Base-by-base conservation (phyloP, 495 filamentous ascomycete species). In the Annulohypoxylon stygium region DNA sequence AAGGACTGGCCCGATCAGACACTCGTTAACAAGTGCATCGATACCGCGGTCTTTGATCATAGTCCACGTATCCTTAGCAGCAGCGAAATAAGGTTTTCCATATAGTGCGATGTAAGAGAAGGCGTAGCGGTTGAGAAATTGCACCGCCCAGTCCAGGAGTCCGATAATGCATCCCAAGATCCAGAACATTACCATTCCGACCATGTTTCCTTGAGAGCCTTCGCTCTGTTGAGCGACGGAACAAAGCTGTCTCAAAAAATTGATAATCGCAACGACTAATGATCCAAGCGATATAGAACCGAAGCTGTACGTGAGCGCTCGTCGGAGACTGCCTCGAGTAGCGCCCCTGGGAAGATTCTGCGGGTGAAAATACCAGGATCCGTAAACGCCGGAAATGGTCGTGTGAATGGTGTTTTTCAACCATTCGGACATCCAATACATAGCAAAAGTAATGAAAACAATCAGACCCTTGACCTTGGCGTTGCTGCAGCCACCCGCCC, bases 91-190 rank as follows among this genome's bases (percentile, higher is more conserved):
- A 0, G 91, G 80, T 75, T 96, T 95, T 25, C 95, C 95, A 76
- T 97, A 97, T 1, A 97, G 84, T 0, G 95, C 94, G 75, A 98
- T 97, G 79, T 97, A 91, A 18, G 90, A 93, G 81, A 97, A 97
- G 0, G 93, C 94, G 73, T 97, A 98, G 74, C 93, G 81, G 74
- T 92, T 92, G 75, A 93, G 81, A 79, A 90, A 93, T 64, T 93
- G 87, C 4, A 95, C 90, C 0, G 91, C 90, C 93, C 95, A 97
- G 70, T 97, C 90, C 1, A 97, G 84, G 60, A 97, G 73, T 10
- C 87, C 84, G 63, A 97, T 92, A 65, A 97, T 74, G 78, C 92
- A 97, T 2, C 88, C 86, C 2, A 97, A 80, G 58, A 92, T 67
- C 80, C 93, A 95, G 73, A 91, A 91, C 25, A 90, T 70, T 53